Conservation (phyloP, 1,284 basidiomycete genomes). For the Termitomyces sp. region DNA sequence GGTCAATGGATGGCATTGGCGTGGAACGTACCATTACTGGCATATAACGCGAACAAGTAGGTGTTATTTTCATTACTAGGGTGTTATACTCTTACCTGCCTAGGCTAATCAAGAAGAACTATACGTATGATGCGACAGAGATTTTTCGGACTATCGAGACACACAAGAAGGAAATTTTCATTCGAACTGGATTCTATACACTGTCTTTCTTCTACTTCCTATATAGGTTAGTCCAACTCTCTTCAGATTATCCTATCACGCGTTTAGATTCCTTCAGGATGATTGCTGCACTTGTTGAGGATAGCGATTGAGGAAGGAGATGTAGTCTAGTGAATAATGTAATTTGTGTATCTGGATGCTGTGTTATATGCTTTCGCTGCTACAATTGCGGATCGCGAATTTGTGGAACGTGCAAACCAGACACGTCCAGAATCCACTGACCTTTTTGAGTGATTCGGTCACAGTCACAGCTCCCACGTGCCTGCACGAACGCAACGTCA, state of each 20-base stretch:
- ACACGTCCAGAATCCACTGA: no score
- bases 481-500: slow-evolving; percentile 11
- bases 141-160: slow-evolving; percentile 95
- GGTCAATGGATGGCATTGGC: slow-evolving; percentile 96
- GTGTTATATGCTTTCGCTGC: not conserved
- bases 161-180: slow-evolving; percentile 96
- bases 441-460: not conserved
- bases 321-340: slow-evolving; percentile 5
- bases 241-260: not conserved
- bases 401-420: no score
- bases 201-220: slow-evolving; percentile 96
- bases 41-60: slow-evolving; percentile 93
- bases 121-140: slow-evolving; percentile 99
- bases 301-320: slow-evolving; percentile 47
- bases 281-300: slow-evolving; percentile 83
- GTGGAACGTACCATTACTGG: slow-evolving; percentile 86
- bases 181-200: slow-evolving; percentile 93
- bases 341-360: slow-evolving; percentile 7
- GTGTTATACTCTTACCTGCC: not conserved
- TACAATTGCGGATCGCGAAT: no score
- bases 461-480: slow-evolving; percentile 13
- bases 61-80: slow-evolving; percentile 24
- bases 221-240: slow-evolving; percentile 57
- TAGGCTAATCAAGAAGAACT: slow-evolving; percentile 90
- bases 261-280: slow-evolving; percentile 43